These are phyloP conservation scores for Blastomyces parvus DNA, from an alignment of 2,329 filamentous ascomycete species.

Conservation along the genomic window DNA sequence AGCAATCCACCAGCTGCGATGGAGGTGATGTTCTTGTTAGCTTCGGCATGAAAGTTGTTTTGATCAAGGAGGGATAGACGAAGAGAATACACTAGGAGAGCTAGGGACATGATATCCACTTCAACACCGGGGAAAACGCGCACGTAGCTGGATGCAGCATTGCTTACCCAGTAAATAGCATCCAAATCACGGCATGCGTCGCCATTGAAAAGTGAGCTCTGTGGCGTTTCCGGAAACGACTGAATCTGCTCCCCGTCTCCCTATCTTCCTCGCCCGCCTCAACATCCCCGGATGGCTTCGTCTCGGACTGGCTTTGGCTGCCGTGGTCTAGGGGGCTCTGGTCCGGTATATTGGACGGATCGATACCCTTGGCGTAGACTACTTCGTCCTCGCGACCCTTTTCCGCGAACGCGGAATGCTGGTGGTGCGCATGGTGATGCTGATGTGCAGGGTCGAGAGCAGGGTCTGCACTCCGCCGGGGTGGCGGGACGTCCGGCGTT, in stretches of 20 bases:
- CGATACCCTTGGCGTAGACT: conserved; percentile 30
- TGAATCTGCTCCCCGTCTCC: conserved; percentile 19
- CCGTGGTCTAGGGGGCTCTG: conserved; percentile 34
- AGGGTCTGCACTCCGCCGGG: not conserved
- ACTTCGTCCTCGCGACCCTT: conserved; percentile 2
- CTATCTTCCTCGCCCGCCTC: conserved; percentile 34
- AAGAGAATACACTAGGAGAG: not conserved
- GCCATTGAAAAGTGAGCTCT: conserved; percentile 29
- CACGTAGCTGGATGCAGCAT: not conserved
- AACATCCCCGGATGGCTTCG: conserved; percentile 27
- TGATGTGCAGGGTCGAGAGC: conserved; percentile 8
- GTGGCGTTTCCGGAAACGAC: conserved; percentile 20
- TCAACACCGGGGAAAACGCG: not conserved
- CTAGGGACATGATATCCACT: not conserved
- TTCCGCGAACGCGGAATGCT: conserved; percentile 1
- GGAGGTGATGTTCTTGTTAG: not conserved
- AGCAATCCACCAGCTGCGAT: conserved; percentile 62
- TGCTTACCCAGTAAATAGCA: conserved; percentile 46
- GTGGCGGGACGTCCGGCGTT: not conserved
- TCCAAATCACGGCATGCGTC: conserved; percentile 40
- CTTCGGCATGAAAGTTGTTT: not conserved
- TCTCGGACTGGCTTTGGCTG: conserved; percentile 13
- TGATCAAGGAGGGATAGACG: not conserved
- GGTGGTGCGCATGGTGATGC: conserved; percentile 4
- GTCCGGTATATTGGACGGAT: conserved; percentile 30